Base-by-base conservation (phyloP, 805 yeast genomes). In the Lipomyces yamadae region DNA sequence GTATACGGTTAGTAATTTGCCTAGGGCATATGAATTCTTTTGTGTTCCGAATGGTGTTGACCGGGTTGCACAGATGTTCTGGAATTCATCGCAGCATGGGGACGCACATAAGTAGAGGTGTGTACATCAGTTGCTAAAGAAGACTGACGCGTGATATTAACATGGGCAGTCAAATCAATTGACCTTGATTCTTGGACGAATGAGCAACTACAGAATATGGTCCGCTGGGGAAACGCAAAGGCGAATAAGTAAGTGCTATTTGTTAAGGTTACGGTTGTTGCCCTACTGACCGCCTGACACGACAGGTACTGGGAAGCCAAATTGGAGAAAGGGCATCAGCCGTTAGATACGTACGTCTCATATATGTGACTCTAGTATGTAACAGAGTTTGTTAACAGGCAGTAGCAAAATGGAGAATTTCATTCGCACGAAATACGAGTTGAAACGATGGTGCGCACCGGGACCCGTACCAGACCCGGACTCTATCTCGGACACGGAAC, bases 101-200 rank as follows among this genome's bases (percentile, higher is more conserved):
- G 0, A 93, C 98, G 0, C 99, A 94, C 78, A 92, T 94, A 58
- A 88, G 96, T 35, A 84, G 91, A 75, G 76, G 78, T 74, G 58
- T 24, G 70, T n/a, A 29, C 6, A n/a, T n/a, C 33, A 42, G 24
- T 6, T 15, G 24, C 15, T 42, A 15, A 10, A 42, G 48, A n/a
- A 5, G 24, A 3, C n/a, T 42, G 18, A n/a, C 8, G 48, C 48
- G 24, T 15, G 8, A 3, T 42, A 24, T 42, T 42, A 42, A 42
- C 7, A 42, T 4, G 7, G 11, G 32, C 56, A 72, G 98, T 95
- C 60, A 91, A 95, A 76, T 89, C 96, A 4, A 96, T 94, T 50
- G 98, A 95, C 79, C 82, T 94, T 74, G 98, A 94, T 76, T 89
- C 96, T 0, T 94, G 99, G 99, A 90, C 95, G 4, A 97, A 92